Evolutionary conservation across 768 basidiomycete genomes (phyloP), one percentile per base, ranked within the genome.

Genomic region (Lepiota venenata): DNA sequence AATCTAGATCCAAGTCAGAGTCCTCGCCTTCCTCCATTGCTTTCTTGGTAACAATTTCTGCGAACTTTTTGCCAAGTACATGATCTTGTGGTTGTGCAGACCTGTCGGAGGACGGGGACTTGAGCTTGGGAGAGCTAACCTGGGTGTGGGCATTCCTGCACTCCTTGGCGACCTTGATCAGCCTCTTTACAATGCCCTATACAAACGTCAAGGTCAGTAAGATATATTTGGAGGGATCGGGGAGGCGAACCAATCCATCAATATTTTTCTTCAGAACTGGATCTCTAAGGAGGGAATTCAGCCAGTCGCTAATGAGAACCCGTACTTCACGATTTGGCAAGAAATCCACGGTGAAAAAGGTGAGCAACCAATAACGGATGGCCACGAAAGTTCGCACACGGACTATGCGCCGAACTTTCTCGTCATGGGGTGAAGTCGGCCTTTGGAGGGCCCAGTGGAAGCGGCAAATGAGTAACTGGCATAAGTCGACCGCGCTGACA

Each of bases 341-440:
- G 63, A 95, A 96, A 66, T 97, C 93, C 58, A 91, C 87, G 47
- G 79, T 79, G 67, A 95, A 96, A 68, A 95, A 95, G 6, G 91
- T 93, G 63, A 92, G 71, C 42, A 96, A 67, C 93, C 94, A 97
- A 64, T 92, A 92, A 40, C 91, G 81, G 51, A 95, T 83, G 4
- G 92, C 91, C 29, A 92, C 88, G 65, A 93, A 94, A 10, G 93
- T 95, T 63, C 94, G 77, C 8, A 93, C 90, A 40, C 91, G 81
- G 21, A 93, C 91, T 50, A 94, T 85, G 48, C 85, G 79, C 52
- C 85, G 78, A 32, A 85, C 80, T 50, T 79, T 79, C 57, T 90
- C 87, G 62, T 93, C 92, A 45, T 82, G 78, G 20, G 61, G 44
- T 5, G 79, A 77, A 4, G 68, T 63, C 0, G 77, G 66, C 27